phyloP scores from a whole-genome alignment of 2,329 filamentous ascomycete genomes.

The Fusarium kyushuense region DNA sequence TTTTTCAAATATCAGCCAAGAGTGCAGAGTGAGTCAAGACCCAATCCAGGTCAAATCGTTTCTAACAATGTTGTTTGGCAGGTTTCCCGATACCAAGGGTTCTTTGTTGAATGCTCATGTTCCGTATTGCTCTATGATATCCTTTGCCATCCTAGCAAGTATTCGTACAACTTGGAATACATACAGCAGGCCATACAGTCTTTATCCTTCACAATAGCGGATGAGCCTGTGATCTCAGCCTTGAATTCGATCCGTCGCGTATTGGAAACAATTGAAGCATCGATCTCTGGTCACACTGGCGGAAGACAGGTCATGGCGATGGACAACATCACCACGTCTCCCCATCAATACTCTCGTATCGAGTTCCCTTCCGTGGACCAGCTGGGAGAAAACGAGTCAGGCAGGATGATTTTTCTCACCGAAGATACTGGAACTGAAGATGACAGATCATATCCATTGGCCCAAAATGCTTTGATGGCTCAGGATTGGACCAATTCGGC shows the following conservation, averaged over 20 bases:
- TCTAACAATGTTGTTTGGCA: fast-evolving
- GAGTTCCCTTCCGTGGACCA: background rate
- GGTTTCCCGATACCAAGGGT: background rate
- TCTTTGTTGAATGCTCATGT: background rate
- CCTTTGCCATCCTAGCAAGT: background rate
- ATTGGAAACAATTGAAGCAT: background rate
- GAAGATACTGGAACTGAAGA: background rate
- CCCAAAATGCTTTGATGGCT: too few species aligned
- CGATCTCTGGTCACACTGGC: fast-evolving
- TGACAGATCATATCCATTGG: too few species aligned
- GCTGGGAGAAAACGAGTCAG: background rate
- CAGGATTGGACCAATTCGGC: background rate
- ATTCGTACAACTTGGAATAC: background rate
- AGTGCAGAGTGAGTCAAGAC: background rate
- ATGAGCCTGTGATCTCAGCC: background rate
- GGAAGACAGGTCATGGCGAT: background rate
- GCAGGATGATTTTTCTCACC: background rate
- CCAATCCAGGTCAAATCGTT: too few species aligned
- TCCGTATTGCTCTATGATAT: background rate
- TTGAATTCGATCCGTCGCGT: background rate
- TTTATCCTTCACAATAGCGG: background rate
- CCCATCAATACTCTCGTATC: background rate
- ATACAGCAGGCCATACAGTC: background rate
- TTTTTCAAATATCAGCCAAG: background rate
- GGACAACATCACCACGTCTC: fast-evolving